These are phyloP conservation scores for Arachnomyces sp. DNA, from an alignment of 2,329 filamentous ascomycete species.

Conservation along the genomic window DNA sequence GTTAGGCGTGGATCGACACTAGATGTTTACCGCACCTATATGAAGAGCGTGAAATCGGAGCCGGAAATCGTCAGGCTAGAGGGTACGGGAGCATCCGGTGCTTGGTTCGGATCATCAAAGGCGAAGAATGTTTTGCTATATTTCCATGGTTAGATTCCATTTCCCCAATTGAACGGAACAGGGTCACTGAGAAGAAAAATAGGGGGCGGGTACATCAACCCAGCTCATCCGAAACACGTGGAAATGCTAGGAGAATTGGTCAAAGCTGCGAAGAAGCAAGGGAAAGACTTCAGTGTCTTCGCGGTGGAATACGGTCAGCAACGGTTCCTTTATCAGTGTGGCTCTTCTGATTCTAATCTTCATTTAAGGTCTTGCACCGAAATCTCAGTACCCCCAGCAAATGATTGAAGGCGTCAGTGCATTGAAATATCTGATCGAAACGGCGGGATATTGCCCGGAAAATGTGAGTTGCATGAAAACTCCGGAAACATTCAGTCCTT, in stretches of 20 bases:
- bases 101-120: not conserved
- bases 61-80: too few relatives aligned
- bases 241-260: too few relatives aligned
- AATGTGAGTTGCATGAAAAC: too few relatives aligned
- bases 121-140: constrained; percentile 9
- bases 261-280: too few relatives aligned
- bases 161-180: not conserved
- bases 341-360: constrained; percentile 38
- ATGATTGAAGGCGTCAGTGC: constrained; percentile 17
- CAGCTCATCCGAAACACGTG: too few relatives aligned
- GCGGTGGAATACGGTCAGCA: constrained; percentile 31
- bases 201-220: constrained; percentile 35
- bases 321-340: constrained; percentile 26
- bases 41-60: too few relatives aligned
- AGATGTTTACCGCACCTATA: too few relatives aligned
- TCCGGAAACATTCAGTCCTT: too few relatives aligned
- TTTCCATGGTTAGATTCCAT: constrained; percentile 8
- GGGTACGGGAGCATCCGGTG: too few relatives aligned
- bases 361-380: constrained; percentile 42
- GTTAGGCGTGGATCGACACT: too few relatives aligned
- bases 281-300: constrained; percentile 20
- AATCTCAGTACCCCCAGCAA: constrained; percentile 19
- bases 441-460: constrained; percentile 12
- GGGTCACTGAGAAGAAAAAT: not conserved
- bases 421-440: constrained; percentile 15